A percentile compares a stretch with the other conserved stretches of the same genome.
Conservation (phyloP, 106 monocot species). For the Phalaenopsis aphrodite region DNA sequence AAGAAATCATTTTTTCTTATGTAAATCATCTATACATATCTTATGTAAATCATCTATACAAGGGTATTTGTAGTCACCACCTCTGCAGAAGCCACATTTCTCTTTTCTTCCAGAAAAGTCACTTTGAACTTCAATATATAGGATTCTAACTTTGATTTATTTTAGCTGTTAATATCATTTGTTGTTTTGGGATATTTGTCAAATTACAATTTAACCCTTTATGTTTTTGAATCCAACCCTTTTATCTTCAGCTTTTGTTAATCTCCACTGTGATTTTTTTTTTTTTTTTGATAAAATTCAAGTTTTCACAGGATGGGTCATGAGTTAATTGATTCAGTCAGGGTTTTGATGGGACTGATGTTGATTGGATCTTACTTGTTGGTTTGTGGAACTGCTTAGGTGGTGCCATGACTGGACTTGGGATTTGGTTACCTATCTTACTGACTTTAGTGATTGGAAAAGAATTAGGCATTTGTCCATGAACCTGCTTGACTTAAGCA, state of each 20-base stretch:
- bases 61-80: not conserved
- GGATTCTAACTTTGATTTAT: not conserved
- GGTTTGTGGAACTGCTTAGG: not conserved
- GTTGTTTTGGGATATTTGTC: not conserved
- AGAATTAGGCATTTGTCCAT: not conserved
- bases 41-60: not conserved
- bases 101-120: not conserved
- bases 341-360: not conserved
- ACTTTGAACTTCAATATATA: not conserved
- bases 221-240: not conserved
- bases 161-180: not conserved
- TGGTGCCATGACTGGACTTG: not conserved
- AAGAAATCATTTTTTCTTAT: not conserved
- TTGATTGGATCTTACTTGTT: not conserved
- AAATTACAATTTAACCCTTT: not conserved
- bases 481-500: not conserved
- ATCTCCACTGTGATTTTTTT: not conserved
- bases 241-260: not conserved
- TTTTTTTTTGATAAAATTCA: not conserved
- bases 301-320: not conserved
- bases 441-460: not conserved
- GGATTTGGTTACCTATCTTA: not conserved
- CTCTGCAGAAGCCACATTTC: not conserved
- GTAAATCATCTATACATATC: not conserved
- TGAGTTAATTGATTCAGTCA: not conserved